These are phyloP conservation scores for Venturia aucupariae DNA, from an alignment of 2,329 filamentous ascomycete species.

Conservation along the genomic window DNA sequence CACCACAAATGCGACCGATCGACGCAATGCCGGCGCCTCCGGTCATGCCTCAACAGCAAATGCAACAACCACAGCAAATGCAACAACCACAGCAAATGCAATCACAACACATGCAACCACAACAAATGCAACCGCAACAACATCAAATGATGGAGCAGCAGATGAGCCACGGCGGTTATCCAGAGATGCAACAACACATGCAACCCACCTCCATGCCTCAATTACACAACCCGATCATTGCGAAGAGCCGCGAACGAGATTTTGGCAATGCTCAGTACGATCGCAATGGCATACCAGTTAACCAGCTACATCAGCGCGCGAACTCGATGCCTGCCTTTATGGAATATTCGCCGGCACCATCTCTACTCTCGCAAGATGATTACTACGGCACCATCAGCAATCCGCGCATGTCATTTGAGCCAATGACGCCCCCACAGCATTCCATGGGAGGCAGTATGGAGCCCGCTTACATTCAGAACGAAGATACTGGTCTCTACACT, in stretches of 20 bases:
- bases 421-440: slow-evolving; percentile 91
- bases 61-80: slow-evolving; percentile 13
- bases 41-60: slow-evolving; percentile 54
- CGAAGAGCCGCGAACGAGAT: slow-evolving; percentile 80
- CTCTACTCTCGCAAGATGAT: slow-evolving; percentile 97
- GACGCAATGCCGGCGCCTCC: slow-evolving; percentile 89
- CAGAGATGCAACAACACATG: slow-evolving; percentile 33
- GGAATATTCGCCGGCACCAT: slow-evolving; percentile 95
- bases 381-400: slow-evolving; percentile 97
- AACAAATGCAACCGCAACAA: slow-evolving; percentile 24
- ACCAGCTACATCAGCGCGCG: slow-evolving; percentile 79
- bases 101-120: slow-evolving; percentile 31
- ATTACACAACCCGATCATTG: slow-evolving; percentile 59
- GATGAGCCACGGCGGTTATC: slow-evolving; percentile 44
- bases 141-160: slow-evolving; percentile 22
- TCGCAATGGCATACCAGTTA: slow-evolving; percentile 78
- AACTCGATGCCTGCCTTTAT: slow-evolving; percentile 98
- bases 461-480: slow-evolving; percentile 94
- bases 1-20: slow-evolving; percentile 71
- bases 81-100: slow-evolving; percentile 19
- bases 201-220: slow-evolving; percentile 59
- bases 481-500: slow-evolving; percentile 92
- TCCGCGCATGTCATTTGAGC: slow-evolving; percentile 91
- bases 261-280: slow-evolving; percentile 67
- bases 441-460: slow-evolving; percentile 71